phyloP scores from a whole-genome alignment of 2,329 filamentous ascomycete species.

The Hypoxylon sp. region DNA sequence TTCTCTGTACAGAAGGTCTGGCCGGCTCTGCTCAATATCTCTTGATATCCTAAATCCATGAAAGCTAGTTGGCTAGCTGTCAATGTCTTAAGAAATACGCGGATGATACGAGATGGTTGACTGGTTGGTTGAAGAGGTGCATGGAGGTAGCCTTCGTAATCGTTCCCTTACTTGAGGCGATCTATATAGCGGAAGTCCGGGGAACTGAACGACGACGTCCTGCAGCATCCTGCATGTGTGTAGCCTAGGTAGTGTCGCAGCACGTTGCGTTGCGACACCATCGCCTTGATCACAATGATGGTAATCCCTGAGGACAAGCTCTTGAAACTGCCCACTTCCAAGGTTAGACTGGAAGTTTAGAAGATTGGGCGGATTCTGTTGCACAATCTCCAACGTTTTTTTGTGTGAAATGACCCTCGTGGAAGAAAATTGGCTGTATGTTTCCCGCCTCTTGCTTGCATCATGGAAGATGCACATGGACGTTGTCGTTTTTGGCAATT shows the following conservation, averaged over 20 bases:
- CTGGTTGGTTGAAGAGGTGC: background rate
- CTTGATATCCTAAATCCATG: background rate
- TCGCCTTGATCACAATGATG: constrained; percentile 1
- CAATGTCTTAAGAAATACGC: background rate
- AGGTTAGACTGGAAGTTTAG: background rate
- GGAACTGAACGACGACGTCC: constrained; percentile 7
- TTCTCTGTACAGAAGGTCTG: constrained; percentile 20
- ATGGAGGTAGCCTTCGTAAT: constrained; percentile 14
- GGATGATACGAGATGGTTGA: background rate
- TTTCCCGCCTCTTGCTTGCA: constrained; percentile 8
- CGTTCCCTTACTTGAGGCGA: constrained; percentile 2
- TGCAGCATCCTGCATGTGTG: constrained; percentile 15
- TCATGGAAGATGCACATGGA: constrained; percentile 17
- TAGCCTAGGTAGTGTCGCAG: constrained; percentile 11
- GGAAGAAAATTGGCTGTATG: background rate
- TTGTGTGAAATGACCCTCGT: constrained; percentile 1
- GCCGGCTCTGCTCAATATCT: constrained; percentile 19
- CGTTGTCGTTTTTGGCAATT: constrained; percentile 23
- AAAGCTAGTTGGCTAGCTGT: background rate
- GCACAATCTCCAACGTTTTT: background rate
- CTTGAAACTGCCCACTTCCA: constrained; percentile 10
- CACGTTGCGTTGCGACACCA: constrained; percentile 11
- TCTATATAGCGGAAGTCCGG: constrained; percentile 10
- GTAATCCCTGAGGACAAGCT: constrained; percentile 6
- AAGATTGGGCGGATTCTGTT: background rate